Evolutionary conservation across 176 grass and related monocot species (phyloP), one percentile per base, ranked within the genome.

Genomic region (Chrysopogon serrulatus): DNA sequence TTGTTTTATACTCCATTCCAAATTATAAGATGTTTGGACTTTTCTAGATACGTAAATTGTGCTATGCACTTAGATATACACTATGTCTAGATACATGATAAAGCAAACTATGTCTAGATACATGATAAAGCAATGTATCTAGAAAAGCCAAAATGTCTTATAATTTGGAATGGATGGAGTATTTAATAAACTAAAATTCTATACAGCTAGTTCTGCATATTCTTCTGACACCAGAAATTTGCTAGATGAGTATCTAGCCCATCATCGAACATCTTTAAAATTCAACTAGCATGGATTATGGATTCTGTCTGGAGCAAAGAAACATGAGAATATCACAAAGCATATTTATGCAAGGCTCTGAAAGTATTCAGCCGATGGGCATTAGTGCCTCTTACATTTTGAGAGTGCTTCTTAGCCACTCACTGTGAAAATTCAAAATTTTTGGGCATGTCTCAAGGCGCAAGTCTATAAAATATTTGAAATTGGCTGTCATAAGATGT

Each of bases 271-370:
- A 35, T 30, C 66, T 48, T 39, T 28, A 23, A 17, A 83, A 82
- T 83, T n/a, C 14, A 53, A 74, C 12, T 65, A 78, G 39, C 4
- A 42, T 71, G 43, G 73, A 83, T 83, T 83, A 79, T 40, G 32
- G 73, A 83, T 77, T 77, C 43, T 78, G 14, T 48, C 42, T 69
- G 21, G 7, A 85, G 77, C 56, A 86, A 15, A 71, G 40, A 24
- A 85, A 64, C 13, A 77, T 44, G 56, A 28, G 17, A 77, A 43
- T 78, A 51, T 44, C 37, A 69, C n/a, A 76, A 17, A 65, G 24
- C 16, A 70, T 18, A 72, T 63, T 78, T 35, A 72, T 19, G 13
- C 54, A 78, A 65, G 42, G 33, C 41, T 73, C 73, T 69, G 27
- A 68, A 42, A 35, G 11, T 74, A 56, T 56, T 56, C 53, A 56